These are phyloP conservation scores for Chaetomium tenue DNA, from an alignment of 495 filamentous ascomycete species.

Conservation along the genomic window DNA sequence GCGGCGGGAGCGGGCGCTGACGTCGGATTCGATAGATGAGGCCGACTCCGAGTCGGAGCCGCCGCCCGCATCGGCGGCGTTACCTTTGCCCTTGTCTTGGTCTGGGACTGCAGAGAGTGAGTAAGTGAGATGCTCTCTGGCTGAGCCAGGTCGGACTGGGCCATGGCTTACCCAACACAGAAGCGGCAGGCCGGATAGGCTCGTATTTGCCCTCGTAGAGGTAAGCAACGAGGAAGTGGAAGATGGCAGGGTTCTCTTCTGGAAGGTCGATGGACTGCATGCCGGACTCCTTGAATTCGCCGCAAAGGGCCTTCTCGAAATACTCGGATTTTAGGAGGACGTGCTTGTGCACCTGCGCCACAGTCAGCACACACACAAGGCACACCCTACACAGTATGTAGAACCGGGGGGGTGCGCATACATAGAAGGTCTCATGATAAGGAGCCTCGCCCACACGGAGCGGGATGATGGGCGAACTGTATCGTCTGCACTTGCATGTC, in stretches of 20 bases:
- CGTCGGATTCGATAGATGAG: conserved; percentile 31
- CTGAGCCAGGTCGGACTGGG: not conserved
- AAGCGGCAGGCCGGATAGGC: conserved; percentile 42
- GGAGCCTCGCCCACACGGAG: conserved; percentile 41
- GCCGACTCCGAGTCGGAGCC: conserved; percentile 37
- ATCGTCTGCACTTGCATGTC: conserved; percentile 35
- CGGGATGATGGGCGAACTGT: conserved; percentile 44
- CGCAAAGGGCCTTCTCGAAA: conserved; percentile 46
- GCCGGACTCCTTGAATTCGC: conserved; percentile 42
- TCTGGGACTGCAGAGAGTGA: conserved; percentile 32
- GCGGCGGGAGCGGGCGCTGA: conserved; percentile 38
- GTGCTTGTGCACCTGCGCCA: conserved; percentile 40
- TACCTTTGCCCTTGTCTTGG: conserved; percentile 40
- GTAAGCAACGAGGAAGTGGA: conserved; percentile 50
- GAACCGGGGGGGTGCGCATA: conserved; percentile 24
- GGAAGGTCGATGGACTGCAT: conserved; percentile 46
- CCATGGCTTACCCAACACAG: conserved; percentile 36
- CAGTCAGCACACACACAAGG: not conserved
- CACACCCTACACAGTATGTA: not conserved
- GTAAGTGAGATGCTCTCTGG: not conserved
- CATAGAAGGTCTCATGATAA: conserved; percentile 42
- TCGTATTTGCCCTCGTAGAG: conserved; percentile 51
- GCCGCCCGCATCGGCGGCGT: conserved; percentile 27
- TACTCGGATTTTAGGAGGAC: conserved; percentile 47
- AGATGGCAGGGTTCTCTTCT: conserved; percentile 50